Percentiles rank a stretch among this genome's conserved stretches.
These are phyloP conservation scores for Ophiorrhiza pumila DNA, from an alignment of 257 asterid genomes.

Conservation along the genomic window DNA sequence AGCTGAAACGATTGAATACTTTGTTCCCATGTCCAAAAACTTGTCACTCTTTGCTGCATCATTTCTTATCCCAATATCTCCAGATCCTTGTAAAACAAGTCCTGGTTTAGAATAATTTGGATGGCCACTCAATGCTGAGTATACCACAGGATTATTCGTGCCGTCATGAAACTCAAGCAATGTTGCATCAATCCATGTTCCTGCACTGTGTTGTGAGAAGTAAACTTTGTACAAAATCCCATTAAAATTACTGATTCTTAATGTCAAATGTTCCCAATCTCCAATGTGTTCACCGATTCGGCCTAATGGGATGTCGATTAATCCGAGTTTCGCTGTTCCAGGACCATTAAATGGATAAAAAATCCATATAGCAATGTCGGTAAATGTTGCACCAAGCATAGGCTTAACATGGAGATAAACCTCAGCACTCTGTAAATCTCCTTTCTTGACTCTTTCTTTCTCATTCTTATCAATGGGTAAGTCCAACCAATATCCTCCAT, in stretches of 20 bases:
- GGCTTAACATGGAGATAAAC: constrained; percentile 71
- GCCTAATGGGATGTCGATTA: constrained; percentile 49
- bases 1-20: constrained; percentile 48
- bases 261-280: constrained; percentile 91
- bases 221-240: constrained; percentile 56
- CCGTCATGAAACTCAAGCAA: constrained; percentile 42
- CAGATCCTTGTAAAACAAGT: constrained; percentile 46
- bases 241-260: constrained; percentile 76
- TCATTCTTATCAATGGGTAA: constrained; percentile 45
- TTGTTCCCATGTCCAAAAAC: constrained; percentile 54
- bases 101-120: constrained; percentile 47
- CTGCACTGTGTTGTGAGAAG: constrained; percentile 60
- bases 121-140: constrained; percentile 69
- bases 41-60: constrained; percentile 53
- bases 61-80: constrained; percentile 56
- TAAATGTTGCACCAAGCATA: constrained; percentile 60
- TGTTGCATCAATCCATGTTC: constrained; percentile 62
- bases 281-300: constrained; percentile 80
- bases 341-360: constrained; percentile 91
- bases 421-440: constrained; percentile 54
- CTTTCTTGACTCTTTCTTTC: constrained; percentile 38
- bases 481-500: constrained; percentile 70
- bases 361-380: constrained; percentile 76
- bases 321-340: constrained; percentile 56
- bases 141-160: constrained; percentile 52